Conservation (phyloP, 73 alveolate genomes). For the Breviolum minutum region DNA sequence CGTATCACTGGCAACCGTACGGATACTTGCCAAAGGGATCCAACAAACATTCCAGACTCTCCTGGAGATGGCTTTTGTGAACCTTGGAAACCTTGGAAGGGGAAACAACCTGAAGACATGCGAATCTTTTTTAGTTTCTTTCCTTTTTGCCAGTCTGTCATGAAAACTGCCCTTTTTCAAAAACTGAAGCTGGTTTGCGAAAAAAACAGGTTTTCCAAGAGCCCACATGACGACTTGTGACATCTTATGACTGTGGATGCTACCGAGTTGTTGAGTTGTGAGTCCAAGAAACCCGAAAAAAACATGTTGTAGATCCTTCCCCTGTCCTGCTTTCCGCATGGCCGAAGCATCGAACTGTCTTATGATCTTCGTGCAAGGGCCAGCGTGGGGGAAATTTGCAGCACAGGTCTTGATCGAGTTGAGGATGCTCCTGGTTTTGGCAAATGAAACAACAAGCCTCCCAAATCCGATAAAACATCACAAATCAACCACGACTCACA, state of each 20-base stretch:
- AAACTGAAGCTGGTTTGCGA: no score
- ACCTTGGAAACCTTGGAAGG: neutral
- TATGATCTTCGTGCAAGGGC: slow-evolving; percentile 19
- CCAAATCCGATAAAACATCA: no score
- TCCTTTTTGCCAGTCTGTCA: no score
- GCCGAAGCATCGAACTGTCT: slow-evolving; percentile 45
- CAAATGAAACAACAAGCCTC: neutral
- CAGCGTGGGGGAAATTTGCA: slow-evolving; percentile 41
- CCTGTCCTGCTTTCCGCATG: slow-evolving; percentile 49
- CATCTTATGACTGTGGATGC: no score
- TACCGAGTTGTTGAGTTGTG: no score
- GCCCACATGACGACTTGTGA: no score
- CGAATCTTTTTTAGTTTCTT: no score
- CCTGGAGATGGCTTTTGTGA: neutral
- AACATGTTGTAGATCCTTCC: no score
- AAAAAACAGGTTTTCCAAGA: no score
- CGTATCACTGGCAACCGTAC: slow-evolving; percentile 12
- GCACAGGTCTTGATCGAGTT: neutral
- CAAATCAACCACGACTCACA: no score
- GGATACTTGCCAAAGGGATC: slow-evolving; percentile 75
- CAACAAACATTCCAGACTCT: slow-evolving; percentile 76
- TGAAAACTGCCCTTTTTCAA: no score
- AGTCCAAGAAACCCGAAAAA: no score
- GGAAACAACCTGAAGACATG: neutral
- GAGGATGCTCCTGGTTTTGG: neutral